Percentiles rank a stretch among this genome's conserved stretches.
Evolutionary conservation across 108 stramenopile genomes (phyloP).

Genomic region (Nitzschia palea): DNA sequence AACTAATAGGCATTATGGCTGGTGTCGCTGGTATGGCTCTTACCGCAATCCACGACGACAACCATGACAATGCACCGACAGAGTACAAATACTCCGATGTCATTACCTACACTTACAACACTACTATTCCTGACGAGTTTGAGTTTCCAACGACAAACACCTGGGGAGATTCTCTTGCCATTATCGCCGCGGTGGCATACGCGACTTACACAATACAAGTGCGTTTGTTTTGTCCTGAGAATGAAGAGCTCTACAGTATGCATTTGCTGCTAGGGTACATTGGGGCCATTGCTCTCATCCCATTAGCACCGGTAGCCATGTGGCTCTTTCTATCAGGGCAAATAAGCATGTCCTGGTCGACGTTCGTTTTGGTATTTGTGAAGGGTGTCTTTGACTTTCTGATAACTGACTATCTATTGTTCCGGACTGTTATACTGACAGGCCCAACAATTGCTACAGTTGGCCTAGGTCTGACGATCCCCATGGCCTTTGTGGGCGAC

Average conservation of each 20-base stretch:
- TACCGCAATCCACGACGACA: constrained; percentile 31
- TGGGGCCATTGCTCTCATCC: constrained; percentile 11
- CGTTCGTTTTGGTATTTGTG: constrained; percentile 5
- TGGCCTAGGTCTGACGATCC: constrained; percentile 33
- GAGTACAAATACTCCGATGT: background rate
- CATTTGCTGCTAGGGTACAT: constrained; percentile 35
- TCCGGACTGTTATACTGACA: constrained; percentile 28
- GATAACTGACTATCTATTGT: constrained; percentile 27
- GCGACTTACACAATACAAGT: constrained; percentile 37
- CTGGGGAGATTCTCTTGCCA: constrained; percentile 25
- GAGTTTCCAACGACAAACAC: background rate
- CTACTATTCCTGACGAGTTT: background rate
- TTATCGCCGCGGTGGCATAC: constrained; percentile 25
- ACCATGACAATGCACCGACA: background rate
- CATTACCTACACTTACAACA: background rate
- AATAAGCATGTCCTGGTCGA: background rate
- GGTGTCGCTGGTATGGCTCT: constrained; percentile 22
- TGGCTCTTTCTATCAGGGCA: background rate
- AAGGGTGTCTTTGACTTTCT: constrained; percentile 35
- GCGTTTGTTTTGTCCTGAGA: constrained; percentile 27
- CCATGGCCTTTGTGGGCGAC: constrained; percentile 36
- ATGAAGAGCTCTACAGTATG: constrained; percentile 35
- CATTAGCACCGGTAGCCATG: constrained; percentile 15
- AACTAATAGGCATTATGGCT: constrained; percentile 21
- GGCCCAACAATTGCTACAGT: constrained; percentile 27